A percentile compares a stretch with the other conserved stretches of the same genome.
Conservation (phyloP, 2,329 filamentous ascomycete species). For the Lasiodiplodia hormozganensis region DNA sequence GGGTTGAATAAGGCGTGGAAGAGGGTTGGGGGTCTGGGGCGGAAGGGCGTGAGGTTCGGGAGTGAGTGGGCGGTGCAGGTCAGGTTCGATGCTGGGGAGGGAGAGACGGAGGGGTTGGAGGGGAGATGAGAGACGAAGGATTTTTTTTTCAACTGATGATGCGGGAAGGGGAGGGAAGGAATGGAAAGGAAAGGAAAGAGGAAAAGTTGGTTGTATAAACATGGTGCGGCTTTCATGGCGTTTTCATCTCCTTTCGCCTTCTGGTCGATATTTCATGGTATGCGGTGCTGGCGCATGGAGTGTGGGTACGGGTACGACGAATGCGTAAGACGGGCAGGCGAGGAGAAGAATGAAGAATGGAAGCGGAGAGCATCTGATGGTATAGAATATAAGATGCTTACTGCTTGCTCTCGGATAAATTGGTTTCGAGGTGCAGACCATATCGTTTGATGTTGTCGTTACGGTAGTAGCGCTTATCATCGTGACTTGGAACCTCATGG, state of each 20-base stretch:
- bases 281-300: background rate
- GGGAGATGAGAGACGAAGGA: background rate
- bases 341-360: background rate
- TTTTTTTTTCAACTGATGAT: background rate
- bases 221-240: background rate
- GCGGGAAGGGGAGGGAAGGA: background rate
- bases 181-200: background rate
- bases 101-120: slow-evolving; percentile 7
- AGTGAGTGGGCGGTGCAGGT: slow-evolving; percentile 84
- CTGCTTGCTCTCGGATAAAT: no score
- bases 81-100: slow-evolving; percentile 42
- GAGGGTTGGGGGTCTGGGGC: slow-evolving; percentile 79
- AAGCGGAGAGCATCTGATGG: background rate
- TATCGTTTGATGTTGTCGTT: no score
- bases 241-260: background rate
- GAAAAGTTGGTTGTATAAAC: slow-evolving; percentile 4
- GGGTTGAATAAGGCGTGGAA: slow-evolving; percentile 86
- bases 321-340: background rate
- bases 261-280: background rate
- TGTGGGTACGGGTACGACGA: background rate
- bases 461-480: no score
- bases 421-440: no score
- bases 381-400: background rate
- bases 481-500: no score
- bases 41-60: slow-evolving; percentile 88